Evolutionary conservation across 2,329 filamentous ascomycete genomes (phyloP), one percentile per base, ranked within the genome.

Genomic region (Trichophyton rubrum): DNA sequence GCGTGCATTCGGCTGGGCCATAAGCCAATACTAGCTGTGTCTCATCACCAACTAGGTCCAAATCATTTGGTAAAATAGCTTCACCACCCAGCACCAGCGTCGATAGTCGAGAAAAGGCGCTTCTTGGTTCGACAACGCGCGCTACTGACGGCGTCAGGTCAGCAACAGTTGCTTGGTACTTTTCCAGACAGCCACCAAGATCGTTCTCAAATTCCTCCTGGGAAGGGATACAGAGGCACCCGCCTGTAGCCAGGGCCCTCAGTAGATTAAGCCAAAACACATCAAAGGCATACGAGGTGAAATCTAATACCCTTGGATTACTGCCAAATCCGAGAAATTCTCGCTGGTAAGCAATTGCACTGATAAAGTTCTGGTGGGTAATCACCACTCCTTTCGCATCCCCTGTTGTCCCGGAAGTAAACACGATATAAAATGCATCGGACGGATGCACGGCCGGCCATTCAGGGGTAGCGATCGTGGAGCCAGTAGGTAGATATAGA

Each of bases 111-210:
- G 71, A 72, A 7, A 81, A 67, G 3, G 68, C 70, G n/a, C 13
- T 33, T 3, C 75, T 74, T 6, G 80, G 71, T 9, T 73, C 72
- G 45, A 81, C 63, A 4, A 79, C 71, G 22, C 73, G 67, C 1
- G 83, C 81, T 27, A 86, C 77, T 0, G 82, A 77, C 0, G 83
- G 79, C 0, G 84, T 86, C 67, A 86, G 77, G 64, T 82, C 80
- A 0, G 77, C 79, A 73, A 78, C 80, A 43, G 77, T 81, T 41
- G 80, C 77, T 7, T 74, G 69, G 74, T 81, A 79, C 0, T 73
- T 68, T 1, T 76, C 74, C 35, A 84, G 79, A 0, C 75, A 75
- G 0, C 73, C 75, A 1, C 75, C 72, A 13, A 83, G 75, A 59
- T 82, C 76, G 55, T 77, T 74, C 1, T 78, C 64, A 47, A 78